Percentiles rank a stretch among this genome's conserved stretches.
These are phyloP conservation scores for Neurospora discreta DNA, from an alignment of 495 filamentous ascomycete genomes.

Conservation along the genomic window DNA sequence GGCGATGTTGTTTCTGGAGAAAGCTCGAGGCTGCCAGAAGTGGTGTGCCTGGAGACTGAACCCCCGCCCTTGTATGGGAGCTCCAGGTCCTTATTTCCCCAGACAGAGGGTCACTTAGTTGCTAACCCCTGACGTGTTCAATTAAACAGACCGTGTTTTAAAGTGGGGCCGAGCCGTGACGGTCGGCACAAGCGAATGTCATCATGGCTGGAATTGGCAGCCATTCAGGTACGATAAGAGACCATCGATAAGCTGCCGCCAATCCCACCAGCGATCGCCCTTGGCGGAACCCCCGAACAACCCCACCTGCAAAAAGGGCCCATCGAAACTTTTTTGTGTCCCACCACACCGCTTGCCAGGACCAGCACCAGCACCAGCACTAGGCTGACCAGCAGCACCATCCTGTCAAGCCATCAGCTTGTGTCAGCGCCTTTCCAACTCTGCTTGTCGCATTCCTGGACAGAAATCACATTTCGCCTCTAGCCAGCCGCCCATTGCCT, in stretches of 20 bases:
- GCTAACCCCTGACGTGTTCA: constrained; percentile 1
- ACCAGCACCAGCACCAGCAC: neutral
- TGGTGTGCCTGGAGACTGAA: neutral
- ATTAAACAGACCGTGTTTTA: constrained; percentile 6
- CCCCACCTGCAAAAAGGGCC: neutral
- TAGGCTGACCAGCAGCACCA: neutral
- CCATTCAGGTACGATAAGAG: constrained; percentile 5
- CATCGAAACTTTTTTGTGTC: neutral
- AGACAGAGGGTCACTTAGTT: neutral
- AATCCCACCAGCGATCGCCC: neutral
- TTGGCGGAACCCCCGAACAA: neutral
- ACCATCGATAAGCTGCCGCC: constrained; percentile 6
- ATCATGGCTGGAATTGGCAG: neutral
- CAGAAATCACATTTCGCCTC: neutral
- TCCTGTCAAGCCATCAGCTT: neutral
- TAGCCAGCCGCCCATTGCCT: neutral
- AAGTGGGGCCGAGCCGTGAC: neutral
- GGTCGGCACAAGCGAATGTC: neutral
- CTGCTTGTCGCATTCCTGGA: neutral
- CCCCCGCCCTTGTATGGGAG: neutral
- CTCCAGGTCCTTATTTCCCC: neutral
- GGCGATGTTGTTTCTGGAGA: neutral
- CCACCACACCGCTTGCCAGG: neutral
- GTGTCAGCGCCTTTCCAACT: neutral
- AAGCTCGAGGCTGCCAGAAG: neutral